A percentile compares a stretch with the other conserved stretches of the same genome.
These are phyloP conservation scores for Kwoniella shandongensis DNA, from an alignment of 768 basidiomycete genomes.

Conservation along the genomic window DNA sequence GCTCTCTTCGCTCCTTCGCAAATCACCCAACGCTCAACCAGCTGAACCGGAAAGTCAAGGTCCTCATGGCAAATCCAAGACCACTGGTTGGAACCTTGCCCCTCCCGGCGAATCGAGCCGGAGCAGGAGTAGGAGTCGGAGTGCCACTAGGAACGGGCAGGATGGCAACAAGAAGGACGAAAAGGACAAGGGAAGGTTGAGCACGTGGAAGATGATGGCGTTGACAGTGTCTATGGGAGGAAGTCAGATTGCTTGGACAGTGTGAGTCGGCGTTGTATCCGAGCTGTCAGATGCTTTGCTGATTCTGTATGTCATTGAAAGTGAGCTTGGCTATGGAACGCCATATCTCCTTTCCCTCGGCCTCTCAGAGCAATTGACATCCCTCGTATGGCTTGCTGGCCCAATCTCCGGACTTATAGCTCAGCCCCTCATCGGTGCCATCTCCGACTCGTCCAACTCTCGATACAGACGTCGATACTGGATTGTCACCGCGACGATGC, in stretches of 20 bases:
- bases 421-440: slow-evolving; percentile 95
- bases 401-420: slow-evolving; percentile 93
- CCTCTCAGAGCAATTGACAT: slow-evolving; percentile 83
- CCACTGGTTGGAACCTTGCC: slow-evolving; percentile 17
- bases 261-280: slow-evolving; percentile 62
- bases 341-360: slow-evolving; percentile 81
- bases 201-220: slow-evolving; percentile 49
- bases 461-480: slow-evolving; percentile 85
- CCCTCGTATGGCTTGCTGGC: slow-evolving; percentile 83
- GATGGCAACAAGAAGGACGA: slow-evolving; percentile 16
- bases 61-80: slow-evolving; percentile 7
- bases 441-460: slow-evolving; percentile 90
- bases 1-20: slow-evolving; percentile 41
- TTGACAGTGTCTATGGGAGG: slow-evolving; percentile 83
- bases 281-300: neutral
- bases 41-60: slow-evolving; percentile 1
- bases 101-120: slow-evolving; percentile 5
- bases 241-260: slow-evolving; percentile 53
- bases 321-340: slow-evolving; percentile 76
- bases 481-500: slow-evolving; percentile 82
- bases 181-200: slow-evolving; percentile 39
- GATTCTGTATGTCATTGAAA: neutral
- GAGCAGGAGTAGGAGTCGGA: slow-evolving; percentile 23
- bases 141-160: slow-evolving; percentile 16
- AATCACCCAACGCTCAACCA: slow-evolving; percentile 12